Conservation (phyloP, 208 protist genomes). For the Porcisia deanei region DNA sequence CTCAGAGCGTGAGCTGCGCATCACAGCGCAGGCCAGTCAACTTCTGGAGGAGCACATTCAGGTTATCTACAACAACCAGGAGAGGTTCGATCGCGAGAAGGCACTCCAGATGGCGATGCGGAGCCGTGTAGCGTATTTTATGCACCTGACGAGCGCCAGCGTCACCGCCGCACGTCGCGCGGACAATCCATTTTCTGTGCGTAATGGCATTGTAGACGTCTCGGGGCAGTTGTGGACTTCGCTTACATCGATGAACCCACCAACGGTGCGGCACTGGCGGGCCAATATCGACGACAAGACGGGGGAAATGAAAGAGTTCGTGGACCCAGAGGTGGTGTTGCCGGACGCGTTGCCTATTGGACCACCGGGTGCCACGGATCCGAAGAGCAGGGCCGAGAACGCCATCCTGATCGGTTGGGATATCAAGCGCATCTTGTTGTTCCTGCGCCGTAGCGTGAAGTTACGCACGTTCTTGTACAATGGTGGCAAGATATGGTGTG, state of each 20-base stretch:
- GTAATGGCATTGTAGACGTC: conserved; percentile 82
- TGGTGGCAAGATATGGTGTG: conserved; percentile 88
- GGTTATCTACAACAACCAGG: conserved; percentile 74
- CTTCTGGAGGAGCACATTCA: conserved; percentile 78
- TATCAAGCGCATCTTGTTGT: conserved; percentile 81
- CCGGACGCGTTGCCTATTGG: conserved; percentile 55
- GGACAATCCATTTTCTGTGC: conserved; percentile 85
- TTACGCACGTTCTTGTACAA: conserved; percentile 75
- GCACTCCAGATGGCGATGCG: conserved; percentile 51
- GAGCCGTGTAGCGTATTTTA: conserved; percentile 54
- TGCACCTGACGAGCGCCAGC: conserved; percentile 72
- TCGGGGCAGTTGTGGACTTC: conserved; percentile 74
- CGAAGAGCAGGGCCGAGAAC: conserved; percentile 47
- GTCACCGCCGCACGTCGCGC: conserved; percentile 82
- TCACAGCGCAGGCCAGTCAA: conserved; percentile 27
- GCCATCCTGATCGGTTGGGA: conserved; percentile 87
- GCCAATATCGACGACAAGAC: conserved; percentile 37
- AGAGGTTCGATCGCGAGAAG: conserved; percentile 62
- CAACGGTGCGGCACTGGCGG: conserved; percentile 40
- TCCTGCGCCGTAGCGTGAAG: conserved; percentile 65
- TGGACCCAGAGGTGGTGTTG: conserved; percentile 61
- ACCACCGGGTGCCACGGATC: conserved; percentile 35
- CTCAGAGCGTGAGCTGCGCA: conserved; percentile 3
- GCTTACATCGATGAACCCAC: conserved; percentile 51
- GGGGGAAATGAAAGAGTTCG: conserved; percentile 50